phyloP scores from a whole-genome alignment of 164 flowering plant genomes.

The Litsea cubeba region DNA sequence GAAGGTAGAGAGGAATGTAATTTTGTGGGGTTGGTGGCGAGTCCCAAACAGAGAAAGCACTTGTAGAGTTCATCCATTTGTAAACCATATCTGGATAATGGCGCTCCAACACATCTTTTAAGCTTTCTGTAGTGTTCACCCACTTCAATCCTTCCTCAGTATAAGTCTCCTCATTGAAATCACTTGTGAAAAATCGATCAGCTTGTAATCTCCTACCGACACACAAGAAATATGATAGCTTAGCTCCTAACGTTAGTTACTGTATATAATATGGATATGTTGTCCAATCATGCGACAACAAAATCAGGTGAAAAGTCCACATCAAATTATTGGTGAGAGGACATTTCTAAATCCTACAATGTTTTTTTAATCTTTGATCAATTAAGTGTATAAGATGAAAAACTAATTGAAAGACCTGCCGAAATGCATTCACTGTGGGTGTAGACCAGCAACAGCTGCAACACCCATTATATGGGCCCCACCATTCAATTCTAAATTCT shows the following conservation, averaged over 20 bases:
- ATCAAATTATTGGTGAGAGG: neutral
- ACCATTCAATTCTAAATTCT: too few species aligned
- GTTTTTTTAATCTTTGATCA: neutral
- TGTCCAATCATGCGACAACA: too few species aligned
- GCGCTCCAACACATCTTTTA: slow-evolving; percentile 34
- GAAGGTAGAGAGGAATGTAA: slow-evolving; percentile 31
- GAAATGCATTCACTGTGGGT: too few species aligned
- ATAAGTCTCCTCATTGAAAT: slow-evolving; percentile 33
- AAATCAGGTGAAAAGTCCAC: neutral
- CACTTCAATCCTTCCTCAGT: slow-evolving; percentile 40
- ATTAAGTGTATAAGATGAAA: neutral
- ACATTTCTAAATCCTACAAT: neutral
- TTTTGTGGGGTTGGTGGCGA: slow-evolving; percentile 19
- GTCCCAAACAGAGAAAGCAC: slow-evolving; percentile 48
- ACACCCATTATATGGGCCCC: too few species aligned
- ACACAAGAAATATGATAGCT: neutral
- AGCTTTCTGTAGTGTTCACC: slow-evolving; percentile 42
- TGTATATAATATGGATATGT: too few species aligned
- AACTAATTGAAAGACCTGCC: too few species aligned
- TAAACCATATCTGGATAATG: slow-evolving; percentile 30
- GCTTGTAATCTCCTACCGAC: slow-evolving; percentile 41
- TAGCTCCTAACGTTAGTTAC: neutral
- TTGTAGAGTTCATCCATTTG: slow-evolving; percentile 34
- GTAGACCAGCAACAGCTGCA: too few species aligned
- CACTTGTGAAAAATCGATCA: slow-evolving; percentile 38